Percentiles rank a stretch among this genome's conserved stretches.
phyloP scores from a whole-genome alignment of 495 filamentous ascomycete species.

The Neurospora discreta region DNA sequence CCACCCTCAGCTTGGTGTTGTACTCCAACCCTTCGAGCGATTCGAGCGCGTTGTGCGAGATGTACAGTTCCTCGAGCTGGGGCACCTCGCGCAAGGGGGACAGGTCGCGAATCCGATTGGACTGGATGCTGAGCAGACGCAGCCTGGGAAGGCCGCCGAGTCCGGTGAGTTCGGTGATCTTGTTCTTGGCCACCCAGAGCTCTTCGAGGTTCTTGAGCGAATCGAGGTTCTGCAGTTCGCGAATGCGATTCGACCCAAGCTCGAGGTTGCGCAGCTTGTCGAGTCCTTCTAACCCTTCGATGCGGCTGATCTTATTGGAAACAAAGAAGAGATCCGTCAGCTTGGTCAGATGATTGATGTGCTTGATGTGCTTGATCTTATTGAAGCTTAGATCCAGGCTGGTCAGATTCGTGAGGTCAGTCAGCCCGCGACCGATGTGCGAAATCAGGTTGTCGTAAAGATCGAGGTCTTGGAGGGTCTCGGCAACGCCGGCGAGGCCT shows the following conservation, averaged over 20 bases:
- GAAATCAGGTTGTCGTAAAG: slow-evolving; percentile 96
- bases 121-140: slow-evolving; percentile 88
- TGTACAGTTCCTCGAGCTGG: slow-evolving; percentile 90
- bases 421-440: slow-evolving; percentile 67
- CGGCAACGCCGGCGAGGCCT: slow-evolving; percentile 50
- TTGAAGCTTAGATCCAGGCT: slow-evolving; percentile 93
- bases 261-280: slow-evolving; percentile 70
- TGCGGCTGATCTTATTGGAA: slow-evolving; percentile 81
- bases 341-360: slow-evolving; percentile 65
- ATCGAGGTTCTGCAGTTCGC: slow-evolving; percentile 82
- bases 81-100: slow-evolving; percentile 58
- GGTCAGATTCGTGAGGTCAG: slow-evolving; percentile 60
- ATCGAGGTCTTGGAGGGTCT: slow-evolving; percentile 70
- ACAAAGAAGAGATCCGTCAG: slow-evolving; percentile 86
- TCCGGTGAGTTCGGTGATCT: slow-evolving; percentile 74
- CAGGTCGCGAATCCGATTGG: slow-evolving; percentile 81
- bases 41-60: slow-evolving; percentile 91
- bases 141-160: slow-evolving; percentile 65
- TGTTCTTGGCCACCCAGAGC: slow-evolving; percentile 97
- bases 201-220: slow-evolving; percentile 64
- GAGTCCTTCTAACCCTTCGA: slow-evolving; percentile 75
- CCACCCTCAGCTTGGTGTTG: slow-evolving; percentile 57
- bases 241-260: slow-evolving; percentile 81
- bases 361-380: slow-evolving; percentile 97
- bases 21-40: slow-evolving; percentile 63